These are phyloP conservation scores for Elongisporangium senticosum DNA, from an alignment of 352 stramenopile species.

Conservation along the genomic window DNA sequence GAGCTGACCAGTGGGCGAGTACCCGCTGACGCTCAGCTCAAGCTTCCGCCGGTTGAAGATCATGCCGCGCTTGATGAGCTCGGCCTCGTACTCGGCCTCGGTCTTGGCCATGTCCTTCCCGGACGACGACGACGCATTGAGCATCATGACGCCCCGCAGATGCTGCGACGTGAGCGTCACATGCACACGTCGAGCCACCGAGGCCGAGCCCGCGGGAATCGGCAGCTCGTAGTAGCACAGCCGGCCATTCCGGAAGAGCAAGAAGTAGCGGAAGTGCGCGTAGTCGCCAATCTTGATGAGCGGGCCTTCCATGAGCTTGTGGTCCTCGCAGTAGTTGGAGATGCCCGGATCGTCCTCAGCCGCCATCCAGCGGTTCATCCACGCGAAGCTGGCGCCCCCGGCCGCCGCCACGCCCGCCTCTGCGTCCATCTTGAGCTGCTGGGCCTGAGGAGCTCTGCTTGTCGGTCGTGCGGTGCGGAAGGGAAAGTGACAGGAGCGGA, in stretches of 20 bases:
- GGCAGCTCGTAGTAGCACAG: conserved; percentile 87
- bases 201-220: conserved; percentile 31
- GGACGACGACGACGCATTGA: conserved; percentile 66
- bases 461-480: background rate
- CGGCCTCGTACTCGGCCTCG: conserved; percentile 68
- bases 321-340: conserved; percentile 80
- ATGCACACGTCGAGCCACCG: conserved; percentile 38
- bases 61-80: conserved; percentile 60
- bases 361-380: conserved; percentile 50
- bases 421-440: conserved; percentile 18
- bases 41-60: conserved; percentile 79
- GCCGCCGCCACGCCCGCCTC: conserved; percentile 27
- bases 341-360: conserved; percentile 48
- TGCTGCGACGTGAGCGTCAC: conserved; percentile 74
- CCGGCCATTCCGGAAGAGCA: conserved; percentile 74
- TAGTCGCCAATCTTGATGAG: conserved; percentile 86
- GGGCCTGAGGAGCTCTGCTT: background rate
- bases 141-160: conserved; percentile 79
- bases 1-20: conserved; percentile 68
- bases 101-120: conserved; percentile 49
- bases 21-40: conserved; percentile 79
- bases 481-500: background rate
- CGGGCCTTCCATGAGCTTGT: conserved; percentile 82
- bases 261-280: conserved; percentile 82
- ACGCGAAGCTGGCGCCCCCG: conserved; percentile 16